These are phyloP conservation scores for Nephromyces sp. DNA, from an alignment of 169 alveolate genomes.

Conservation along the genomic window DNA sequence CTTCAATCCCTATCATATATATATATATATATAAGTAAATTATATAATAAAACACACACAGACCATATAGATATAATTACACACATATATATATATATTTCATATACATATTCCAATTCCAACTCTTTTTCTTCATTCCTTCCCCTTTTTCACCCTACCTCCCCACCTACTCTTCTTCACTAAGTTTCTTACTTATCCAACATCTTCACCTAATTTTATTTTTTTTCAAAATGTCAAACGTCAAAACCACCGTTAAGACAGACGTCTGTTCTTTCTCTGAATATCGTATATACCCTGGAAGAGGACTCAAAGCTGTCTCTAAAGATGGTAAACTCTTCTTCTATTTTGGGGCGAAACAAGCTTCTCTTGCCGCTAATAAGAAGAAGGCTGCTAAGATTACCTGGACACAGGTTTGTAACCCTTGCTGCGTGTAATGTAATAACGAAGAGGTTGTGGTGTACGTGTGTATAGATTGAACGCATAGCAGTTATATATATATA, in stretches of 20 bases:
- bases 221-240: constrained; percentile 25
- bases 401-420: constrained; percentile 77
- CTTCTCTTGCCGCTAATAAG: constrained; percentile 79
- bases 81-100: no score
- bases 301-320: constrained; percentile 89
- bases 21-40: no score
- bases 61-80: no score
- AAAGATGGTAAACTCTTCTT: constrained; percentile 89
- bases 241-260: constrained; percentile 70
- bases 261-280: constrained; percentile 92
- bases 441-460: no score
- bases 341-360: constrained; percentile 77
- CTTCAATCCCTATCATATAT: no score
- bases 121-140: not conserved
- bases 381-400: constrained; percentile 89
- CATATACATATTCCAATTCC: not conserved
- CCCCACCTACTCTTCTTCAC: not conserved
- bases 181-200: not conserved
- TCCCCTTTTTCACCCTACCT: not conserved
- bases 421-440: no score
- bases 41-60: no score
- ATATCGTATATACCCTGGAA: constrained; percentile 95
- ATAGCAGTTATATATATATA: no score
- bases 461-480: no score
- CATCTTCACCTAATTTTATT: not conserved